These are phyloP conservation scores for Bothriochloa decipiens DNA, from an alignment of 176 grass and related monocot genomes.

Conservation along the genomic window DNA sequence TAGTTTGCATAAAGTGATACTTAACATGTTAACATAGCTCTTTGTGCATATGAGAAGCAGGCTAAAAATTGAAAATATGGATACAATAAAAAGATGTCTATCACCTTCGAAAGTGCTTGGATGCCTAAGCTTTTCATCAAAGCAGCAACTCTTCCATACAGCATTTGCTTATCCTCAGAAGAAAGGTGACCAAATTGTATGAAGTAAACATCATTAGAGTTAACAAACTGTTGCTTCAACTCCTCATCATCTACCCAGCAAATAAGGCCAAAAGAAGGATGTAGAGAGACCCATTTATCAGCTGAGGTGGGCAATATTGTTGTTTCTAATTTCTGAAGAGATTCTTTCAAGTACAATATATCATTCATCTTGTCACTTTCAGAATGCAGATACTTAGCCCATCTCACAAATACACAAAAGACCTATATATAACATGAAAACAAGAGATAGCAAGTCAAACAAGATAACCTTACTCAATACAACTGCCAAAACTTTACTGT, in stretches of 20 bases:
- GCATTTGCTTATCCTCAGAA: constrained; percentile 56
- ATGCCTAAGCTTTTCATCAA: constrained; percentile 82
- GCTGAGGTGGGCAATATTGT: constrained; percentile 76
- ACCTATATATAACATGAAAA: constrained; percentile 54
- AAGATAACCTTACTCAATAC: background rate
- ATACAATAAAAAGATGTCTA: constrained; percentile 24
- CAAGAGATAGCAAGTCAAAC: constrained; percentile 21
- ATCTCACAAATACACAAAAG: constrained; percentile 75
- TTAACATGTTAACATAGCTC: constrained; percentile 5
- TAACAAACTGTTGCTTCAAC: constrained; percentile 70
- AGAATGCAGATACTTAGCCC: constrained; percentile 72
- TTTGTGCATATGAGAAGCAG: background rate
- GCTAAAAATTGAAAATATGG: constrained; percentile 12
- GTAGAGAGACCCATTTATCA: constrained; percentile 96
- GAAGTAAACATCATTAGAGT: constrained; percentile 61
- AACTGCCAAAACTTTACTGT: background rate
- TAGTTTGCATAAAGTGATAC: constrained; percentile 24
- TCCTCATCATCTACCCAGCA: constrained; percentile 91
- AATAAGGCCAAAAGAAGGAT: constrained; percentile 89
- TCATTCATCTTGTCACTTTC: constrained; percentile 53
- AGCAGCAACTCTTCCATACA: constrained; percentile 60
- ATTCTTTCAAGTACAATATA: constrained; percentile 70
- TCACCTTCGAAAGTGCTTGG: constrained; percentile 82
- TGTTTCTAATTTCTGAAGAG: constrained; percentile 77
- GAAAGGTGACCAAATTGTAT: constrained; percentile 74